phyloP scores from a whole-genome alignment of 2,329 filamentous ascomycete genomes.

The Penicillium concentricum region DNA sequence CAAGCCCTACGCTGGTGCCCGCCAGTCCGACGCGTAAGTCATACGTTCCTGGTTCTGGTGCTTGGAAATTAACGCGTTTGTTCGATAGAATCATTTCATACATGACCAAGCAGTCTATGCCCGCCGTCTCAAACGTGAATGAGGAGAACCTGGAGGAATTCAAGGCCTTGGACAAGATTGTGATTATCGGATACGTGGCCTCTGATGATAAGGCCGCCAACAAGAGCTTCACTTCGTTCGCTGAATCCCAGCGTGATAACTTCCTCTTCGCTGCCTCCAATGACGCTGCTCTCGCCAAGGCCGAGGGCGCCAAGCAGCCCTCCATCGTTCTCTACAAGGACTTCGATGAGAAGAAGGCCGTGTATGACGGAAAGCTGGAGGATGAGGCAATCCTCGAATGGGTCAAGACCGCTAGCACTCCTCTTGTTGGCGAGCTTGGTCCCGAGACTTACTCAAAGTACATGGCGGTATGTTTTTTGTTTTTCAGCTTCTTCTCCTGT shows the following conservation, averaged over 20 bases:
- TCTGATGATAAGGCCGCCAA: conserved; percentile 79
- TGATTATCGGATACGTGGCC: conserved; percentile 84
- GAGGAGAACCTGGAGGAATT: conserved; percentile 87
- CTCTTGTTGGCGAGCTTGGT: conserved; percentile 91
- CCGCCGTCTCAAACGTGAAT: conserved; percentile 79
- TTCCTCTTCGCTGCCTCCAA: conserved; percentile 89
- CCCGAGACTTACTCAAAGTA: conserved; percentile 95
- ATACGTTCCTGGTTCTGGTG: not conserved
- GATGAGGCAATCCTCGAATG: conserved; percentile 77
- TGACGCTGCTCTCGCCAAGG: conserved; percentile 80
- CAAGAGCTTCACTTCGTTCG: conserved; percentile 73
- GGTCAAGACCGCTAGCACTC: conserved; percentile 79
- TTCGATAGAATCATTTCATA: conserved; percentile 65
- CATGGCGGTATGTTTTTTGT: conserved; percentile 71
- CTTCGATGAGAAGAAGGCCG: conserved; percentile 93
- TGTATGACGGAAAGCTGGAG: conserved; percentile 79
- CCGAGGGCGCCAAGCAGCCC: conserved; percentile 84
- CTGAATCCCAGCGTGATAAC: conserved; percentile 77
- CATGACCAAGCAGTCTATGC: conserved; percentile 98
- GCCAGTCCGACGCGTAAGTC: conserved; percentile 73
- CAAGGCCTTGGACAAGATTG: conserved; percentile 97
- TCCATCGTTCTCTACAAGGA: conserved; percentile 93
- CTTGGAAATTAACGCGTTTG: conserved; percentile 14
- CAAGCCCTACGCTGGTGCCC: conserved; percentile 79
- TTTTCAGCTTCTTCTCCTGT: not conserved